Evolutionary conservation across 352 stramenopile genomes (phyloP).

Genomic region (Pythium aphanidermatum): DNA sequence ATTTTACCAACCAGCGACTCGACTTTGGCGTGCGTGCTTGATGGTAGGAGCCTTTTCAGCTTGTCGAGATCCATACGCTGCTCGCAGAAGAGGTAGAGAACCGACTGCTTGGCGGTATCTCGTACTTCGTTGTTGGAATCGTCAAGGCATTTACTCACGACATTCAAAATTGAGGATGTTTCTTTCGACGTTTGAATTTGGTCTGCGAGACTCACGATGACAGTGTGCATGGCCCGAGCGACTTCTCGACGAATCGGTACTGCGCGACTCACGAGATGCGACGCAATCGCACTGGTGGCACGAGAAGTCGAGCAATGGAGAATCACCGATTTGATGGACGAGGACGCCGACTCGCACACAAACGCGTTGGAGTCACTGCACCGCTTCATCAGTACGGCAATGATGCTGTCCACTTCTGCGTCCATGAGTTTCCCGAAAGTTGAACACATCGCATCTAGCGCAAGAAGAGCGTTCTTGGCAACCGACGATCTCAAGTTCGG

Average conservation of each 20-base stretch:
- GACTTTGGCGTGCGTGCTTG: conserved; percentile 34
- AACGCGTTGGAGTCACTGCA: conserved; percentile 68
- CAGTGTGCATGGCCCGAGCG: conserved; percentile 37
- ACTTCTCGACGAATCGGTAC: conserved; percentile 56
- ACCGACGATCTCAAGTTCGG: conserved; percentile 63
- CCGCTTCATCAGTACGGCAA: conserved; percentile 59
- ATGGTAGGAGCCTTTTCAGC: conserved; percentile 52
- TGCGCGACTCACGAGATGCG: conserved; percentile 41
- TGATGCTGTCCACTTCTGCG: conserved; percentile 45
- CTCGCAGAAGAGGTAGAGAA: conserved; percentile 40
- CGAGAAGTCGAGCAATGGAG: conserved; percentile 44
- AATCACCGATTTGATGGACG: conserved; percentile 42
- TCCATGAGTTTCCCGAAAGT: conserved; percentile 45
- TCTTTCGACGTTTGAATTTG: conserved; percentile 35
- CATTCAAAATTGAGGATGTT: conserved; percentile 26
- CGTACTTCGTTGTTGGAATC: conserved; percentile 78
- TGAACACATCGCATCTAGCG: conserved; percentile 53
- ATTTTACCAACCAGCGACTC: conserved; percentile 35
- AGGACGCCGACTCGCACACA: conserved; percentile 53
- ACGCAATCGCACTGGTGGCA: conserved; percentile 33
- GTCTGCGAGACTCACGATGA: conserved; percentile 37
- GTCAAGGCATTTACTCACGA: conserved; percentile 58
- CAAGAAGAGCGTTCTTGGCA: conserved; percentile 70
- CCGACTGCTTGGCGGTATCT: conserved; percentile 50
- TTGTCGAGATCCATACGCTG: conserved; percentile 32